These are phyloP conservation scores for Moricandia arvensis DNA, from an alignment of 345 rosid species.

Conservation along the genomic window DNA sequence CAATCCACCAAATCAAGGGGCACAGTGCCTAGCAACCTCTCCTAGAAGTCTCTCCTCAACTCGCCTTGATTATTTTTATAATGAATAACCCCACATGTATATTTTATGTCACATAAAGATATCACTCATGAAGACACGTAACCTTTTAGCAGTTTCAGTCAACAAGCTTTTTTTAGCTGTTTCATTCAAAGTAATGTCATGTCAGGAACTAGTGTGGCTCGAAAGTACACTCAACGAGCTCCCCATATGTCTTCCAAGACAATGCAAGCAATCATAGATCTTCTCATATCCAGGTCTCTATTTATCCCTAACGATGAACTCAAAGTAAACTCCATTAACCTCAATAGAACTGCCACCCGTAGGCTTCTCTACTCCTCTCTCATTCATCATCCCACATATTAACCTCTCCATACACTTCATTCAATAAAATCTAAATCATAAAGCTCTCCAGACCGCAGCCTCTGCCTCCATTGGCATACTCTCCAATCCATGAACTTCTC, in stretches of 20 bases:
- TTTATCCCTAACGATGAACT: constrained; percentile 70
- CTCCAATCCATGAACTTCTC: too few species aligned
- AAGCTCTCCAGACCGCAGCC: too few species aligned
- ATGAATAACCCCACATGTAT: not conserved
- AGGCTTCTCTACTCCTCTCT: constrained; percentile 71
- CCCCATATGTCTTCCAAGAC: constrained; percentile 38
- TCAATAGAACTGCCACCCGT: constrained; percentile 81
- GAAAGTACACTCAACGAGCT: too few species aligned
- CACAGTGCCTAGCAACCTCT: too few species aligned
- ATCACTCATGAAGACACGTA: not conserved
- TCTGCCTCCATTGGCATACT: too few species aligned
- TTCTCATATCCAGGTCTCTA: constrained; percentile 46
- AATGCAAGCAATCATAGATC: constrained; percentile 57
- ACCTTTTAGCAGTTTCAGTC: too few species aligned
- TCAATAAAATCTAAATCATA: too few species aligned
- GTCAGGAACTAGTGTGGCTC: not conserved
- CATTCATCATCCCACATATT: constrained; percentile 44
- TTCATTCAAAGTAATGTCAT: not conserved
- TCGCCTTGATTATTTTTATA: not conserved
- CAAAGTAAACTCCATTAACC: constrained; percentile 56
- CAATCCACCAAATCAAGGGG: too few species aligned
- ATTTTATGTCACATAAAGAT: too few species aligned
- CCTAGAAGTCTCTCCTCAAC: too few species aligned
- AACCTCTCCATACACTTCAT: too few species aligned
- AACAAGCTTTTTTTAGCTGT: not conserved